These are phyloP conservation scores for Erucastrum elatum DNA, from an alignment of 345 rosid species.

Conservation along the genomic window DNA sequence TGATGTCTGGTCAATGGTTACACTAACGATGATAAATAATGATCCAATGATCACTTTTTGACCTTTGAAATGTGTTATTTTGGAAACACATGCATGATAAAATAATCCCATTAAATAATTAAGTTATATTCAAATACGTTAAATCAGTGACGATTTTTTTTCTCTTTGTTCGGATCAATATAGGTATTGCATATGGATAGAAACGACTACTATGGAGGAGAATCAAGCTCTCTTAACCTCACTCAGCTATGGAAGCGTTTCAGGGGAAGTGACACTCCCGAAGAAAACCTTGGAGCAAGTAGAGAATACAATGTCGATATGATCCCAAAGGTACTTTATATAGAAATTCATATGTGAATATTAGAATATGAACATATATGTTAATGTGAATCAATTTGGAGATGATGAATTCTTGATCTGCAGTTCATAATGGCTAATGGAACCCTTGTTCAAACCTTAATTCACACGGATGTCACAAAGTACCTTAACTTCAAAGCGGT, in stretches of 20 bases:
- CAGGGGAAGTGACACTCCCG: conserved; percentile 63
- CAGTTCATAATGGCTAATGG: conserved; percentile 96
- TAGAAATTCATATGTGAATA: background rate
- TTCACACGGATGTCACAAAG: conserved; percentile 89
- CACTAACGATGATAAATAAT: background rate
- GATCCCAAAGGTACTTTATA: conserved; percentile 69
- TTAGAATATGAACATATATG: background rate
- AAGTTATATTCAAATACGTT: too few relatives aligned
- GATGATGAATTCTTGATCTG: conserved; percentile 12
- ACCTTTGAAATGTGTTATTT: background rate
- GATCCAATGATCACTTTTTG: background rate
- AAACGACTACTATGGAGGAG: conserved; percentile 86
- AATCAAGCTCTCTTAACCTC: conserved; percentile 78
- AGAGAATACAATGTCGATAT: conserved; percentile 84
- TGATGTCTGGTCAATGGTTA: background rate
- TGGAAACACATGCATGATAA: background rate
- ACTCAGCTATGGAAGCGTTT: conserved; percentile 69
- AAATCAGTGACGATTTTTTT: too few relatives aligned
- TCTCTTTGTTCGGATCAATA: background rate
- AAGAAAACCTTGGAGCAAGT: conserved; percentile 66
- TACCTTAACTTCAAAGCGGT: conserved; percentile 93
- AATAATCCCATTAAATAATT: too few relatives aligned
- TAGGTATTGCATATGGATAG: conserved; percentile 82
- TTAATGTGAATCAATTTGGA: background rate
- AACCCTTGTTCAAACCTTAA: conserved; percentile 73